A percentile compares a stretch with the other conserved stretches of the same genome.
phyloP scores from a whole-genome alignment of 148 eudicot species.

The Polygonum maritimum region DNA sequence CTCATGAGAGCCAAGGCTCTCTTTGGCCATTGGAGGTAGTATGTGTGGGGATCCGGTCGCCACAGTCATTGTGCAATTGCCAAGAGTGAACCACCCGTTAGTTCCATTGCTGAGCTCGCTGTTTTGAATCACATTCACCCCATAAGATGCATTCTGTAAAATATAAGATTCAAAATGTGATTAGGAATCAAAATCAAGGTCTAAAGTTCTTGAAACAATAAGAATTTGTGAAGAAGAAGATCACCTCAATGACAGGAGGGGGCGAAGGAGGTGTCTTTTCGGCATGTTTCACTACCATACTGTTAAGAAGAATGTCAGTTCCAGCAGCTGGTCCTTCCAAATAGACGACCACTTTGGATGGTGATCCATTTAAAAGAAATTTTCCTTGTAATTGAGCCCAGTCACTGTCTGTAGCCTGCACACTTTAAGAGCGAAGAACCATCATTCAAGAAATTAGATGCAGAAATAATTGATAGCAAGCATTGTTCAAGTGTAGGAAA shows the following conservation, averaged over 20 bases:
- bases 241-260: conserved; percentile 71
- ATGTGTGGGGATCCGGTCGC: conserved; percentile 71
- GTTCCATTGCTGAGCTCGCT: conserved; percentile 63
- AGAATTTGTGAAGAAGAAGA: not conserved
- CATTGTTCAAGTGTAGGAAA: not conserved
- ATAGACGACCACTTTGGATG: conserved; percentile 57
- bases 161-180: not conserved
- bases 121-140: conserved; percentile 70
- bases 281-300: conserved; percentile 67
- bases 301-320: conserved; percentile 77
- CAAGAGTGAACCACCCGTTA: conserved; percentile 74
- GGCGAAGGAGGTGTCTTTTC: conserved; percentile 74
- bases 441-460: not conserved
- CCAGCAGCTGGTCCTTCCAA: conserved; percentile 95
- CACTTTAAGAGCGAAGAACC: conserved; percentile 27
- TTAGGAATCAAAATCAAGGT: not conserved
- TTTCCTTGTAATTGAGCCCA: conserved; percentile 80
- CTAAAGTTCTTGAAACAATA: not conserved
- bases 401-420: conserved; percentile 80
- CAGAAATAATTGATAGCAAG: not conserved
- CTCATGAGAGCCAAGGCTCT: conserved; percentile 52
- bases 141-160: conserved; percentile 49
- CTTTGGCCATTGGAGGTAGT: conserved; percentile 79
- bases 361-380: conserved; percentile 71
- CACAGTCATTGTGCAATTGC: conserved; percentile 61